Evolutionary conservation across 1,139 yeast genomes (phyloP).

Genomic region (Yarrowia galli): DNA sequence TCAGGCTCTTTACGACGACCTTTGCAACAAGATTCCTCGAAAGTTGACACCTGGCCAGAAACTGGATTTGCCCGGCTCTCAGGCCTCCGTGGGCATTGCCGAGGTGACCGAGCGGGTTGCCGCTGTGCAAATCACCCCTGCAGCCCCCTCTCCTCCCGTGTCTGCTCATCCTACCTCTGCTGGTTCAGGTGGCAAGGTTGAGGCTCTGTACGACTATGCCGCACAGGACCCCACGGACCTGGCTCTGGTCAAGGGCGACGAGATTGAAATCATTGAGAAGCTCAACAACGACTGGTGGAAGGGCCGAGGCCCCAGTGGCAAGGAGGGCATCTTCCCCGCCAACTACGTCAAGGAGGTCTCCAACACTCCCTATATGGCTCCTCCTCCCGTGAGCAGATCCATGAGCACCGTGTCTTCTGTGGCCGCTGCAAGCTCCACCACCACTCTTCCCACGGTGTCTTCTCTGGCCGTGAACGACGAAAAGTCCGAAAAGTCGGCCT

Average conservation of each 20-base stretch:
- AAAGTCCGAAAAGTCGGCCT: conserved; percentile 40
- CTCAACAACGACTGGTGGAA: conserved; percentile 92
- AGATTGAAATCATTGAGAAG: conserved; percentile 72
- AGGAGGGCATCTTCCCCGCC: conserved; percentile 86
- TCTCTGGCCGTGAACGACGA: conserved; percentile 49
- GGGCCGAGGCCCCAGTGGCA: conserved; percentile 64
- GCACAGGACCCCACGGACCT: conserved; percentile 80
- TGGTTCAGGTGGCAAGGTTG: conserved; percentile 51
- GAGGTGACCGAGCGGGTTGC: conserved; percentile 38
- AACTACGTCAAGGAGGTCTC: conserved; percentile 70
- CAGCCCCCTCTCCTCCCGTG: conserved; percentile 40
- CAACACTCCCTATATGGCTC: conserved; percentile 44
- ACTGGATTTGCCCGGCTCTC: conserved; percentile 25
- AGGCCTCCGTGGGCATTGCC: conserved; percentile 25
- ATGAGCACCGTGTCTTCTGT: conserved; percentile 29
- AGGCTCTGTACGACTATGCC: conserved; percentile 74
- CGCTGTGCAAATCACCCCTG: conserved; percentile 36
- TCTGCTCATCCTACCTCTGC: conserved; percentile 40
- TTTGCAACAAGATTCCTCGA: conserved; percentile 63
- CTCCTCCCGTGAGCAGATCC: conserved; percentile 33
- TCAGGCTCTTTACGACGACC: conserved; percentile 61
- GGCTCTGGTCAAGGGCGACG: conserved; percentile 68
- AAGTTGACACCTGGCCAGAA: conserved; percentile 60
- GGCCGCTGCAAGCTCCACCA: not conserved
- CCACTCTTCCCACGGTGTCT: conserved; percentile 44